Base-by-base conservation (phyloP, 1,284 basidiomycete genomes). In the Somion occarium region DNA sequence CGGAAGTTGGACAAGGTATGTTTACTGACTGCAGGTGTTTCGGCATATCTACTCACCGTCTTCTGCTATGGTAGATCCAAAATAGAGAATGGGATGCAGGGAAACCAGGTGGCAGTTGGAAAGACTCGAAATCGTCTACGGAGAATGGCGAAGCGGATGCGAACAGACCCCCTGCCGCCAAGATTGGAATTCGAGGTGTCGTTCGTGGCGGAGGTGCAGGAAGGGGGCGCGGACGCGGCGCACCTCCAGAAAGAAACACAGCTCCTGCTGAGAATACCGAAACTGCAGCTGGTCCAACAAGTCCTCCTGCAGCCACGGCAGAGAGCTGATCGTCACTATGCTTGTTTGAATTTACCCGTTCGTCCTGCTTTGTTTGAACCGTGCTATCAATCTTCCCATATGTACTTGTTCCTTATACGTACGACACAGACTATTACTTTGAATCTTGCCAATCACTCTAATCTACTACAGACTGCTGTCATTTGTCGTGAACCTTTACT, bases 1-100 rank as follows among this genome's bases (percentile, higher is more conserved):
- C 72, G 84, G 39, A 91, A 91, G 70, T 73, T 91, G 77, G 85
- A 85, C n/a, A 88, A 84, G 60, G 65, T 64, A 43, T 11, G 57
- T 38, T 24, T 26, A 19, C 22, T 3, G 18, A 3, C 3, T 19
- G 2, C 23, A 19, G 5, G 13, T 9, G 27, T 20, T 27, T 19
- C 5, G 19, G 4, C 13, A 19, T 22, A 3, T 34, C 20, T 4
- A 26, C 20, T 47, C n/a, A 7, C 30, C 30, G 30, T 7, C 15
- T 34, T 34, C 30, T 7, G 12, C 27, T 22, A 24, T 18, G 38
- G 25, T 23, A 53, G 68, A 73, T 81, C 12, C 79, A 80, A 57
- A 80, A 69, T 53, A 76, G 88, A n/a, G 88, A 91, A 68, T 91
- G 88, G 88, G 88, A 91, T 63, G 82, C 85, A 24, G 83, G 80